Base-by-base conservation (phyloP, 257 asterid species). In the Leptodermis oblonga region DNA sequence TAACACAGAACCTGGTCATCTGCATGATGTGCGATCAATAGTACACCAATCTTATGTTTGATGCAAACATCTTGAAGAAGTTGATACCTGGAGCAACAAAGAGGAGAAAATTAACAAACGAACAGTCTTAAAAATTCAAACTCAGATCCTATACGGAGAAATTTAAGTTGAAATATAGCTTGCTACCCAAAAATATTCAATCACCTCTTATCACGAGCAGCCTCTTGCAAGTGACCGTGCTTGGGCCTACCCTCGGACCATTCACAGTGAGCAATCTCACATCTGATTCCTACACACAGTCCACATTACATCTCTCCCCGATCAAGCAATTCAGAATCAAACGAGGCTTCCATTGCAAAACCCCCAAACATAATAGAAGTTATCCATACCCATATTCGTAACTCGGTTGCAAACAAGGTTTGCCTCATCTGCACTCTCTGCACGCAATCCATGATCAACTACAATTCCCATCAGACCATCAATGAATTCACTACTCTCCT, bases 21-120 rank as follows among this genome's bases (percentile, higher is more conserved):
- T 34, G 92, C 92, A 75, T 93, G 99, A 77, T 90, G 97, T n/a
- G 97, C 99, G 59, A 86, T 70, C 86, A 93, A 77, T 62, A 93
- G 65, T 62, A 85, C 73, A 65, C 88, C 90, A 54, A 82, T 82
- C 67, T 80, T 79, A 73, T 86, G 84, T 22, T 73, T 77, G 62
- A 78, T 58, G 63, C 99, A 88, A 78, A 85, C 78, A 64, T 74
- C 73, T 69, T 75, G 96, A 70, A 93, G 77, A 31, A 82, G 77
- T 63, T 85, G 87, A 69, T 93, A 93, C 89, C 98, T 93, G 82
- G 58, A 63, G 22, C 59, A 49, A 67, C 25, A 67, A 55, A 68
- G 41, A 55, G 30, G 70, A n/a, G n/a, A 68, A 49, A 60, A 69
- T 22, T 1, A 70, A 42, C 30, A 5, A 0, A 1, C 10, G 34